Evolutionary conservation across 2,329 filamentous ascomycete genomes (phyloP).

Genomic region (Biscogniauxia mediterranea): DNA sequence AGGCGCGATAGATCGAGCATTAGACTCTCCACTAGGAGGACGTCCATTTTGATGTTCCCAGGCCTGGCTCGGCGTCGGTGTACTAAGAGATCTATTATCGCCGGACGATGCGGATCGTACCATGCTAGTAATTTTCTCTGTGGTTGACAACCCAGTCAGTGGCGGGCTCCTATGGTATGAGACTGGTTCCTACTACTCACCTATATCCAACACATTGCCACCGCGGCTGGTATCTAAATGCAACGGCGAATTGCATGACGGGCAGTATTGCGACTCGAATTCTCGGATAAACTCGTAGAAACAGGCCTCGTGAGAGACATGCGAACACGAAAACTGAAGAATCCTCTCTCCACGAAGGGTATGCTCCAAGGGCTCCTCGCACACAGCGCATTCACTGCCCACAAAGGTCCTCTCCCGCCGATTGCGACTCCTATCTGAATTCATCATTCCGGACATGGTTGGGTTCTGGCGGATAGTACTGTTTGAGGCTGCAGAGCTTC

Average conservation of each 20-base stretch:
- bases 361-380: slow-evolving; percentile 94
- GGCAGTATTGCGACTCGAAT: slow-evolving; percentile 90
- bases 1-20: slow-evolving; percentile 20
- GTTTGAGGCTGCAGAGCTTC: slow-evolving; percentile 36
- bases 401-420: slow-evolving; percentile 93
- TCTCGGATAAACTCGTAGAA: slow-evolving; percentile 99
- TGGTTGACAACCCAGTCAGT: slow-evolving; percentile 26
- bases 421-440: slow-evolving; percentile 73
- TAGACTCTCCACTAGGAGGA: slow-evolving; percentile 48
- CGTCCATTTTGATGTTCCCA: slow-evolving; percentile 66
- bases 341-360: slow-evolving; percentile 92
- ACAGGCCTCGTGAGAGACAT: slow-evolving; percentile 96
- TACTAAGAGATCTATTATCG: slow-evolving; percentile 56
- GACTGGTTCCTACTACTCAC: slow-evolving; percentile 45
- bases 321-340: slow-evolving; percentile 92
- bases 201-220: slow-evolving; percentile 88
- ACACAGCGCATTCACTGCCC: slow-evolving; percentile 90
- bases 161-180: not conserved
- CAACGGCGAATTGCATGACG: slow-evolving; percentile 86
- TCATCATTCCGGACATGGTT: slow-evolving; percentile 64
- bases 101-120: slow-evolving; percentile 75
- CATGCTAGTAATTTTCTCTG: slow-evolving; percentile 93
- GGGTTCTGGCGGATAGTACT: slow-evolving; percentile 33
- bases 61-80: slow-evolving; percentile 59
- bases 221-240: slow-evolving; percentile 90